Evolutionary conservation across 768 basidiomycete genomes (phyloP), one percentile per base, ranked within the genome.

Genomic region (Russula vinacea): DNA sequence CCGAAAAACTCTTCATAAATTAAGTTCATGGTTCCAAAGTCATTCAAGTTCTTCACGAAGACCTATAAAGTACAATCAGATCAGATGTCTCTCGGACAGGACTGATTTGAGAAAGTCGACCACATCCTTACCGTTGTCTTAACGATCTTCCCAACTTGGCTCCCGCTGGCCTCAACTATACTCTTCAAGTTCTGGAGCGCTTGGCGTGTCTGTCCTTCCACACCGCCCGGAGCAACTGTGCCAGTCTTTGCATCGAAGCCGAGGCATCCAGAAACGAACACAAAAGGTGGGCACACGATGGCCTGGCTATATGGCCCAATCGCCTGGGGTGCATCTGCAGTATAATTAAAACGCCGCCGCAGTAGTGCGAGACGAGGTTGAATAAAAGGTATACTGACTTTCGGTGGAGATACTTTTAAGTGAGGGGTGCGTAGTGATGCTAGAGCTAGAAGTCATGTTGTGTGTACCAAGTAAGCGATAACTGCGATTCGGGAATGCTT

Each of bases 241-340:
- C 84, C 86, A 14, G 85, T 85, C 35, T 76, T 71, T 13, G 94
- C 90, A 71, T 90, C 84, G 61, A 97, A 78, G 2, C 92, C 89
- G 71, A 98, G 89, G 73, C 87, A 90, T 53, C 96, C 96, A 2
- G 93, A 95, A 51, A 86, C 81, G 77, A 96, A 99, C 68, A 98
- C 83, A 63, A 94, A 82, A 69, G 90, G 85, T 56, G 90, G 90
- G 57, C 83, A 81, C 72, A 89, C 90, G 77, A 95, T 84, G 5
- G 87, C 95, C 78, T 96, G 90, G 1, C 85, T 86, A 77, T 96
- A 96, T 37, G 94, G 94, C 0, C 92, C 92, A 64, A 93, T 84
- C 0, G 91, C 90, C 19, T 84, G 80, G 1, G 91, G 84, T 5
- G 91, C 90, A 71, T 81, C 91, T 92, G 72, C 33, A n/a, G 64